A percentile compares a stretch with the other conserved stretches of the same genome.
phyloP scores from a whole-genome alignment of 2,329 filamentous ascomycete species.

The Ophiognomonia clavigignenti-juglandacearum region DNA sequence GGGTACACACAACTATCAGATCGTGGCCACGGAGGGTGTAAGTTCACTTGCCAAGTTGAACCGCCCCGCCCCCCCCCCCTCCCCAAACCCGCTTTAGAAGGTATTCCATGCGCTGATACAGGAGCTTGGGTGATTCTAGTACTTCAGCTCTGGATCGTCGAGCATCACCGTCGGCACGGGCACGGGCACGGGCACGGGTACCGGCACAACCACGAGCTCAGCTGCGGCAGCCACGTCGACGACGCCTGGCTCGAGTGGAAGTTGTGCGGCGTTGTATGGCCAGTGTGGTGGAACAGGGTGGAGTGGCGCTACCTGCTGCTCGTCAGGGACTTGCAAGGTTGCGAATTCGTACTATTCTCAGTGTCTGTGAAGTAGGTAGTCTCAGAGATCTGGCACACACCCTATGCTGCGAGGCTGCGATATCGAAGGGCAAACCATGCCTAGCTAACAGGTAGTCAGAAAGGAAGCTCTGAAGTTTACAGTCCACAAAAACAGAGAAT shows the following conservation, averaged over 20 bases:
- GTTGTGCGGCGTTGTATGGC: slow-evolving; percentile 8
- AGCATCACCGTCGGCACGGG: slow-evolving; percentile 12
- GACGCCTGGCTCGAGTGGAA: neutral
- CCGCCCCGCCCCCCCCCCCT: too few species aligned
- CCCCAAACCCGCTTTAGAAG: too few species aligned
- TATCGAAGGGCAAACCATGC: too few species aligned
- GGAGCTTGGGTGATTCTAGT: too few species aligned
- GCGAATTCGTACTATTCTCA: slow-evolving; percentile 3
- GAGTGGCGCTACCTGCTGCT: slow-evolving; percentile 3
- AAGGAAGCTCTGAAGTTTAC: too few species aligned
- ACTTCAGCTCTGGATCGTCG: slow-evolving; percentile 7
- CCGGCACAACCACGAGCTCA: slow-evolving; percentile 8
- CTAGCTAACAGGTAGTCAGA: too few species aligned
- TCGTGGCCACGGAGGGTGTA: slow-evolving; percentile 44
- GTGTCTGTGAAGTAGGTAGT: neutral
- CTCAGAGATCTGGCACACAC: too few species aligned
- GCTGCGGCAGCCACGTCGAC: slow-evolving; percentile 3
- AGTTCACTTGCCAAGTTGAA: neutral
- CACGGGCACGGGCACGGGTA: slow-evolving; percentile 10
- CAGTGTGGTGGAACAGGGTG: slow-evolving; percentile 10
- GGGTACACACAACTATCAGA: slow-evolving; percentile 48
- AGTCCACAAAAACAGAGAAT: too few species aligned
- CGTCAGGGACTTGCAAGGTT: slow-evolving; percentile 8
- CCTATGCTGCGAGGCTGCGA: too few species aligned
- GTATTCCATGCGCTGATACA: too few species aligned